These are phyloP conservation scores for Meripilus lineatus DNA, from an alignment of 1,284 basidiomycete genomes.

Conservation along the genomic window DNA sequence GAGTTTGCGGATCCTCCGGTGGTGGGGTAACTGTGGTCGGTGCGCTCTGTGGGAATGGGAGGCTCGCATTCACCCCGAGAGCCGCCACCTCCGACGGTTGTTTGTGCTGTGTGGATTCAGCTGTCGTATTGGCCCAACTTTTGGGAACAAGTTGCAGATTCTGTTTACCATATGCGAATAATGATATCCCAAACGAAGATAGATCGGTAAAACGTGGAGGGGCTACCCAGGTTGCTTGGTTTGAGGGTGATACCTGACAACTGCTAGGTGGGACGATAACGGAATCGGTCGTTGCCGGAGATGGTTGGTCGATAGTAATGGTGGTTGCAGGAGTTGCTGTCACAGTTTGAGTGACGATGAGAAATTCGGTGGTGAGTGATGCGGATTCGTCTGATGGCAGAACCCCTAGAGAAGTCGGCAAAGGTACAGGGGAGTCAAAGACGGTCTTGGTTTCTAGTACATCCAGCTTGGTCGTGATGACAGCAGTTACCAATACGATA, in stretches of 20 bases:
- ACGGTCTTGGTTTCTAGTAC: constrained; percentile 13
- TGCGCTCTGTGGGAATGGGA: background rate
- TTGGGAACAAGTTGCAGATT: constrained; percentile 55
- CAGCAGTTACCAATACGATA: constrained; percentile 14
- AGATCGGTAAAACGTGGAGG: constrained; percentile 55
- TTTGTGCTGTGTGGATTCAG: constrained; percentile 1
- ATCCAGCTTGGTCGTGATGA: constrained; percentile 15
- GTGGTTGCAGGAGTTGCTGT: constrained; percentile 25
- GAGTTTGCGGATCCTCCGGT: constrained; percentile 19
- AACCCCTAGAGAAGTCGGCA: constrained; percentile 4
- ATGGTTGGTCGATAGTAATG: constrained; percentile 28
- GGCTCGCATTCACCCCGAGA: too few species aligned
- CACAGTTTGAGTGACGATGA: constrained; percentile 22
- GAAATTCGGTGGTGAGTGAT: constrained; percentile 12
- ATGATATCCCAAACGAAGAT: constrained; percentile 52
- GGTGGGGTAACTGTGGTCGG: constrained; percentile 1
- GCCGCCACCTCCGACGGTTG: background rate
- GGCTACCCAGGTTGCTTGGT: constrained; percentile 40
- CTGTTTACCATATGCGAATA: constrained; percentile 48
- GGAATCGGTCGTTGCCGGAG: constrained; percentile 29
- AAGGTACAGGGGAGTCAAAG: background rate
- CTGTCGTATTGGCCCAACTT: constrained; percentile 35
- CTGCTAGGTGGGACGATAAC: constrained; percentile 23
- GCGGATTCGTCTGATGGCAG: background rate
- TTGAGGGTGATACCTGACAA: constrained; percentile 12